Base-by-base conservation (phyloP, 805 yeast species). In the Suhomyces pyralidae region DNA sequence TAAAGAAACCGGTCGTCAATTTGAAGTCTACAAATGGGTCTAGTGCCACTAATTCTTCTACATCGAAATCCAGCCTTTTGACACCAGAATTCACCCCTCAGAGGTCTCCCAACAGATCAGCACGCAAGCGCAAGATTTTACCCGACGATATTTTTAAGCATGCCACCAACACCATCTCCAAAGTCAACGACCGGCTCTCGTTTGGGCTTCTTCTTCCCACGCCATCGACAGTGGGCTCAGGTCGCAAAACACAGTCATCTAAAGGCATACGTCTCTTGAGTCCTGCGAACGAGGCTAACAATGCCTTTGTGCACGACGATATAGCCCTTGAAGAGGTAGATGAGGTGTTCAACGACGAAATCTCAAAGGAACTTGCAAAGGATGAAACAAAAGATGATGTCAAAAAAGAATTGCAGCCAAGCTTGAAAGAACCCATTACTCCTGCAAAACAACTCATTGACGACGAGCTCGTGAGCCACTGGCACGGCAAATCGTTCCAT, bases 211-310 rank as follows among this genome's bases (percentile, higher is more conserved):
- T 73, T 15, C 58, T 72, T 26, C 78, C 78, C 2, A 65, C 68
- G 19, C 77, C 74, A 5, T 68, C 75, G 1, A 68, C 73, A 1
- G 63, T 71, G 8, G 77, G 78, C 1, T 59, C 72, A 7, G 78
- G 77, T 3, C 61, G 77, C 46, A 66, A 59, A 51, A 45, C 55
- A 15, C 42, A 52, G 6, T 50, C 59, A 43, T 9, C 40, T 32
- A 40, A 57, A 53, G n/a, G 57, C 49, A 5, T 28, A 44, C 17
- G 26, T 9, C 17, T 40, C 20, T 10, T 15, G 32, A 26, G 53
- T 51, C 44, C 60, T 63, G 40, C 63, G 54, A 25, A 59, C 56
- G 57, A 63, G 59, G 15, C 56, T 61, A 6, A 55, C 60, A 49
- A 51, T 57, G 24, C 54, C 42, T 9, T 38, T 10, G 48, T 48